Conservation (phyloP, 2,329 filamentous ascomycete genomes). For the Claviceps quebecensis region DNA sequence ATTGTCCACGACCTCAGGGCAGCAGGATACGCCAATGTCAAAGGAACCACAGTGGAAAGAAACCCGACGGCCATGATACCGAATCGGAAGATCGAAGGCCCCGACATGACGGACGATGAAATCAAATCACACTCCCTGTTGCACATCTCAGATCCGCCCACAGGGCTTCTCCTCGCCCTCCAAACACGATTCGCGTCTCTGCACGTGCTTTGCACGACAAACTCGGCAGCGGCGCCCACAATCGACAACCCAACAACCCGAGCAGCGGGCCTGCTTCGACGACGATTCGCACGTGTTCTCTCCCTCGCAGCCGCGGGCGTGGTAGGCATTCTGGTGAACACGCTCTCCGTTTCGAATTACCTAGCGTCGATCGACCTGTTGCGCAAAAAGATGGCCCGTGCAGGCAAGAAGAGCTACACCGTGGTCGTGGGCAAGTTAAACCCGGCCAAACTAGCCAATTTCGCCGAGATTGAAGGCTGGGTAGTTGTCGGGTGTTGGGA, state of each 20-base stretch:
- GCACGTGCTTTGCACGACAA: conserved; percentile 56
- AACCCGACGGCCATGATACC: conserved; percentile 70
- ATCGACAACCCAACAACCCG: conserved; percentile 31
- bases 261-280: conserved; percentile 49
- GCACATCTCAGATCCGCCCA: conserved; percentile 69
- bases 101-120: conserved; percentile 23
- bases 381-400: conserved; percentile 54
- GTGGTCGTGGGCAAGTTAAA: conserved; percentile 96
- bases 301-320: conserved; percentile 67
- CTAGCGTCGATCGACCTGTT: conserved; percentile 65
- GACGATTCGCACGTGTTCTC: conserved; percentile 78
- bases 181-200: conserved; percentile 68
- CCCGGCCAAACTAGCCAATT: conserved; percentile 90
- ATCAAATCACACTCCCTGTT: conserved; percentile 63
- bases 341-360: conserved; percentile 83
- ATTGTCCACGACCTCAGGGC: conserved; percentile 41
- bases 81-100: conserved; percentile 54
- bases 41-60: conserved; percentile 59
- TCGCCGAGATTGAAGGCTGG: conserved; percentile 90
- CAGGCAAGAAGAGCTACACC: conserved; percentile 90
- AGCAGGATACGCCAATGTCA: conserved; percentile 55
- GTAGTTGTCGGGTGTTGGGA: conserved; percentile 98
- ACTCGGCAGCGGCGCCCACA: conserved; percentile 27
- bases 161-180: conserved; percentile 73
- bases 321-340: conserved; percentile 92